Conservation (phyloP, 305 asterid species). For the Fraxinus floribunda region DNA sequence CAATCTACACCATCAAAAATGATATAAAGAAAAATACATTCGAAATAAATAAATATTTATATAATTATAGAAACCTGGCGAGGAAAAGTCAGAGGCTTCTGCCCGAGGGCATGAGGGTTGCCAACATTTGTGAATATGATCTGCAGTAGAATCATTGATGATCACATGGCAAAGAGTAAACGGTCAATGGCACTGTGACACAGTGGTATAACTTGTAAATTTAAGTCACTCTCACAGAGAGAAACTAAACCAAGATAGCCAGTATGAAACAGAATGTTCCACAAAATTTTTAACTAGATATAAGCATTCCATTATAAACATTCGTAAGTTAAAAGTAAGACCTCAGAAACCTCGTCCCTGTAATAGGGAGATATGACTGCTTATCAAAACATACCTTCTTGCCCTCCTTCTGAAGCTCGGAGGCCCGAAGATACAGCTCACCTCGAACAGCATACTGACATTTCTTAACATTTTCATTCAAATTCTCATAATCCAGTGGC, state of each 20-base stretch:
- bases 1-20: background rate
- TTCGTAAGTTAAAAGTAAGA: background rate
- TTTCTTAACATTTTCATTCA: constrained; percentile 94
- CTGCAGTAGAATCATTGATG: constrained; percentile 39
- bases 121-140: constrained; percentile 94
- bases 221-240: background rate
- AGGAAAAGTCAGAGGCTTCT: constrained; percentile 89
- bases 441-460: constrained; percentile 99
- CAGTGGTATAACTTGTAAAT: background rate
- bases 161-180: background rate
- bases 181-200: background rate
- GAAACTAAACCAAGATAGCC: background rate
- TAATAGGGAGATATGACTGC: background rate
- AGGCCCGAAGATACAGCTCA: constrained; percentile 98
- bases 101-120: constrained; percentile 95
- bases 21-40: background rate
- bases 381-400: constrained; percentile 62
- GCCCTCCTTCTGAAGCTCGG: constrained; percentile 99
- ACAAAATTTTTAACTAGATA: background rate
- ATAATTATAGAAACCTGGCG: constrained; percentile 62
- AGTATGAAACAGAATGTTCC: background rate
- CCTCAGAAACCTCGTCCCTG: background rate
- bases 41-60: background rate
- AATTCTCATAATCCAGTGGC: constrained; percentile 80
- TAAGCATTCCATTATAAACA: background rate